Evolutionary conservation across 1,139 yeast species (phyloP).

Genomic region (Protomyces macrosporus): DNA sequence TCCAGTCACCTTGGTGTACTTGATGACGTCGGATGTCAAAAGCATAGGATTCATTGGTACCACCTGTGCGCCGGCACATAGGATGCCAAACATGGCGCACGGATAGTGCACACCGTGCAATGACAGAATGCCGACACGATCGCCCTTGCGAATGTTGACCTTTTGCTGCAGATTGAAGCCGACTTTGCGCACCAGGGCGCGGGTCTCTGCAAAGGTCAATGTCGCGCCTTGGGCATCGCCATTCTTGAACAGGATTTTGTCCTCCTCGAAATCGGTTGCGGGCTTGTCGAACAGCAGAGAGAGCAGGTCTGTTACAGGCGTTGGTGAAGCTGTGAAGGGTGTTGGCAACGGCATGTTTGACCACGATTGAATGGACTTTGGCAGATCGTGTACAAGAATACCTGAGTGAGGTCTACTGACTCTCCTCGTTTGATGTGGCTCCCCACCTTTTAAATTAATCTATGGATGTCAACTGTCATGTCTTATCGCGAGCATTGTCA

Average conservation of each 20-base stretch:
- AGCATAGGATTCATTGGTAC: slow-evolving; percentile 2
- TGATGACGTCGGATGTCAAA: not conserved
- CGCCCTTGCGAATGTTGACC: not conserved
- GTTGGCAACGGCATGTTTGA: not conserved
- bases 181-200: not conserved
- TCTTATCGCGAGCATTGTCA: too few relatives aligned
- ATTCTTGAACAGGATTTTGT: not conserved
- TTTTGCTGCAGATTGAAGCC: not conserved
- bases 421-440: too few relatives aligned
- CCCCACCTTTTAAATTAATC: too few relatives aligned
- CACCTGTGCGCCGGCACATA: slow-evolving; percentile 8
- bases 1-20: slow-evolving; percentile 5
- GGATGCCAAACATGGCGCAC: not conserved
- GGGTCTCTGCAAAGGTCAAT: not conserved
- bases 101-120: slow-evolving; percentile 10
- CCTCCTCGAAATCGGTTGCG: not conserved
- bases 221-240: not conserved
- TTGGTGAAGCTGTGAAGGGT: slow-evolving; percentile 2
- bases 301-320: not conserved
- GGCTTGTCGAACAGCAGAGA: slow-evolving; percentile 1
- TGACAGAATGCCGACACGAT: not conserved
- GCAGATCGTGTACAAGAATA: too few relatives aligned
- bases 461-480: too few relatives aligned
- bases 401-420: too few relatives aligned
- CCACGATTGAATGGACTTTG: too few relatives aligned